Conservation (phyloP, 305 asterid genomes). For the Striga hermonthica region DNA sequence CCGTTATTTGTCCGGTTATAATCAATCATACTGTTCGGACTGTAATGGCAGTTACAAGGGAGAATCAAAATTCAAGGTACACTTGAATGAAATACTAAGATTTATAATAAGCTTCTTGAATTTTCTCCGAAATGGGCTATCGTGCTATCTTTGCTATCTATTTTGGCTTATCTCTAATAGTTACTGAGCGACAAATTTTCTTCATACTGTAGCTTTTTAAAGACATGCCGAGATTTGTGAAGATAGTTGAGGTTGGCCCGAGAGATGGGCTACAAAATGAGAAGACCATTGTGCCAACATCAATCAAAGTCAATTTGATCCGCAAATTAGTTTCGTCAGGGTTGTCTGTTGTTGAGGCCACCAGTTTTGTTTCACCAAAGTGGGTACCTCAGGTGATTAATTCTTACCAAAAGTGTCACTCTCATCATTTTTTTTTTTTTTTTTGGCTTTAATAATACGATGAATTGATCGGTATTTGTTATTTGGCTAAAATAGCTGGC, state of each 20-base stretch:
- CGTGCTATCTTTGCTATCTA: conserved; percentile 10
- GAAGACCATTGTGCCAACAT: conserved; percentile 74
- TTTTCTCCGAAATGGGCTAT: not conserved
- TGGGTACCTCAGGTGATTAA: conserved; percentile 96
- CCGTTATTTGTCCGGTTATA: conserved; percentile 41
- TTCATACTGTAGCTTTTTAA: conserved; percentile 52
- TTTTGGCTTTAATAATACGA: too few species aligned
- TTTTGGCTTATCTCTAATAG: conserved; percentile 17
- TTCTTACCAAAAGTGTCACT: not conserved
- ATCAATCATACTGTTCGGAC: conserved; percentile 34
- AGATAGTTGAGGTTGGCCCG: conserved; percentile 96
- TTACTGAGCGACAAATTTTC: conserved; percentile 26
- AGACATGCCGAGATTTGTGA: conserved; percentile 69
- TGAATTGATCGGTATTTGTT: not conserved
- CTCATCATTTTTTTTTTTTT: not conserved
- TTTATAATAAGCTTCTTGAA: conserved; percentile 6
- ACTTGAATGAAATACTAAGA: conserved; percentile 17
- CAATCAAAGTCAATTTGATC: conserved; percentile 71
- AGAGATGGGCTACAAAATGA: conserved; percentile 95
- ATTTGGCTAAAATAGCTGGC: conserved; percentile 55
- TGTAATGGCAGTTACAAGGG: conserved; percentile 37
- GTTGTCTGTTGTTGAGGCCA: conserved; percentile 85
- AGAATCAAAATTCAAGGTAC: conserved; percentile 47
- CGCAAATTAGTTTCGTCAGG: conserved; percentile 74
- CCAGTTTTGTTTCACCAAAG: conserved; percentile 95